Evolutionary conservation across 257 asterid genomes (phyloP).

Genomic region (Solanum chilense): DNA sequence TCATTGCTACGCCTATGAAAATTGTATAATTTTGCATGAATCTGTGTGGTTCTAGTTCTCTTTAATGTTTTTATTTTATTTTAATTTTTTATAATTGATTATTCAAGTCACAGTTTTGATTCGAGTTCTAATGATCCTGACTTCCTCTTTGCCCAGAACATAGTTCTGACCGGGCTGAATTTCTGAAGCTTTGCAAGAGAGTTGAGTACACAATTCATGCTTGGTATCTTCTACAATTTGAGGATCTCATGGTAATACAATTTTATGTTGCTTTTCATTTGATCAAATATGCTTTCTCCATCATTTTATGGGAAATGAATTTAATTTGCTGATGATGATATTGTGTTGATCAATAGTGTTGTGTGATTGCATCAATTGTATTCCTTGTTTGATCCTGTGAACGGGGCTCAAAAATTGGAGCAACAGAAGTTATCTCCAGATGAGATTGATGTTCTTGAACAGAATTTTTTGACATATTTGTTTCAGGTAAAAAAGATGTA

Average conservation of each 20-base stretch:
- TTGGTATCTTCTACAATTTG: conserved; percentile 93
- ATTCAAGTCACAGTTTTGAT: neutral
- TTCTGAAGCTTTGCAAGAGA: conserved; percentile 93
- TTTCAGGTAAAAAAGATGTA: conserved; percentile 49
- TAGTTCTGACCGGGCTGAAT: conserved; percentile 79
- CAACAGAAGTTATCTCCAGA: conserved; percentile 75
- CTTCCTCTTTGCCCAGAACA: conserved; percentile 42
- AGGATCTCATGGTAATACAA: conserved; percentile 84
- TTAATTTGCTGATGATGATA: neutral
- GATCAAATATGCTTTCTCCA: neutral
- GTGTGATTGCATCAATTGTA: conserved; percentile 73
- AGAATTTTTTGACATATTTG: conserved; percentile 68
- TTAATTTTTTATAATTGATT: neutral
- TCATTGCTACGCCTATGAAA: neutral
- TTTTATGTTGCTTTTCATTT: neutral
- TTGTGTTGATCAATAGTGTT: neutral
- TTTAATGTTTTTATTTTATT: neutral
- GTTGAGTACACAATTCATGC: conserved; percentile 95
- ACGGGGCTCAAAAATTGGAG: conserved; percentile 75
- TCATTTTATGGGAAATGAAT: neutral
- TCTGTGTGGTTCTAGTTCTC: neutral
- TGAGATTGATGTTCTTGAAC: conserved; percentile 81
- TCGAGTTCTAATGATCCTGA: neutral
- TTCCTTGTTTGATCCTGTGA: conserved; percentile 91
- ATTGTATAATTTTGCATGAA: neutral